Percentiles rank a stretch among this genome's conserved stretches.
Conservation (phyloP, 768 basidiomycete genomes). For the Termitomyces sp. region DNA sequence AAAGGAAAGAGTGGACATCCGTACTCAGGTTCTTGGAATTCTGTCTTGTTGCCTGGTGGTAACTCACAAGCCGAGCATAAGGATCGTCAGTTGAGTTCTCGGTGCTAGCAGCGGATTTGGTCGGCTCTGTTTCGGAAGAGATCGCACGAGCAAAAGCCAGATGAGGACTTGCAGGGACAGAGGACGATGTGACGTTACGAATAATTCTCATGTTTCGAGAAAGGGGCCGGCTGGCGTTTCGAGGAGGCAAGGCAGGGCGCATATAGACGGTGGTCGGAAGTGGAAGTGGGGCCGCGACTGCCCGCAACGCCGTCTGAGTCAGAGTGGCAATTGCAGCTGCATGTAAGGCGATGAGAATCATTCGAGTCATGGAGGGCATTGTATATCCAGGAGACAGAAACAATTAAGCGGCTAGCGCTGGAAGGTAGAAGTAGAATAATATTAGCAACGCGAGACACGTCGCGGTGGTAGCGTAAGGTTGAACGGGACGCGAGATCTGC, state of each 20-base stretch:
- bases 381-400: slow-evolving; percentile 9
- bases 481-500: not conserved
- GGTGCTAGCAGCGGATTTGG: not conserved
- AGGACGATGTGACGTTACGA: slow-evolving; percentile 3
- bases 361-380: slow-evolving; percentile 33
- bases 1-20: slow-evolving; percentile 4
- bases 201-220: slow-evolving; percentile 10
- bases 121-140: not conserved
- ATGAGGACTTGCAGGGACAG: not conserved
- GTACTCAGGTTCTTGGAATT: slow-evolving; percentile 27
- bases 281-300: slow-evolving; percentile 36
- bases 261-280: slow-evolving; percentile 20
- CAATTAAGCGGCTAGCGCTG: slow-evolving; percentile 28
- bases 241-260: slow-evolving; percentile 17
- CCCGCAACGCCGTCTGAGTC: slow-evolving; percentile 20
- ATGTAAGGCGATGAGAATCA: slow-evolving; percentile 37
- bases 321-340: slow-evolving; percentile 34
- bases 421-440: slow-evolving; percentile 6
- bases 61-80: slow-evolving; percentile 5
- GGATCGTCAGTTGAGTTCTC: not conserved
- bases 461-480: slow-evolving; percentile 11
- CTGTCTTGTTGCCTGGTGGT: slow-evolving; percentile 7
- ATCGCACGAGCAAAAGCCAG: not conserved
- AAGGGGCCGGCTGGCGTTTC: not conserved
- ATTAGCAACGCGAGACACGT: slow-evolving; percentile 4